These are phyloP conservation scores for Diplodia scrobiculata DNA, from an alignment of 2,329 filamentous ascomycete genomes.

Conservation along the genomic window DNA sequence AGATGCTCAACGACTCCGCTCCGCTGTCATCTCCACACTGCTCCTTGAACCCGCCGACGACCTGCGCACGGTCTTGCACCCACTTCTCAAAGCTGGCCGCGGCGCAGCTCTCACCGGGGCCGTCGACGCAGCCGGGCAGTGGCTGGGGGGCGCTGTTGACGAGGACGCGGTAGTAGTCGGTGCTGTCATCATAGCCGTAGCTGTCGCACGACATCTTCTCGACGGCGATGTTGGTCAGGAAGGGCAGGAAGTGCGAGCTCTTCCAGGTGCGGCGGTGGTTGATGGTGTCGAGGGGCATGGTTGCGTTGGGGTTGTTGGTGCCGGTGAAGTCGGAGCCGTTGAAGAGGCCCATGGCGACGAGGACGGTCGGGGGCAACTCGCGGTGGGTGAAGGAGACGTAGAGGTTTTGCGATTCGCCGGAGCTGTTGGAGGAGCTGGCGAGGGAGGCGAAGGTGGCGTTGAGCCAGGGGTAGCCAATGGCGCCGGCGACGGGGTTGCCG, in stretches of 20 bases:
- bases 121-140: constrained; percentile 52
- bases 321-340: constrained; percentile 64
- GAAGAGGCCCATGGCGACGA: constrained; percentile 69
- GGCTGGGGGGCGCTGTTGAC: constrained; percentile 57
- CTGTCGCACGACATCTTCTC: constrained; percentile 66
- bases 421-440: constrained; percentile 46
- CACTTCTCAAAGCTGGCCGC: constrained; percentile 49
- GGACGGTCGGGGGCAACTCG: constrained; percentile 66
- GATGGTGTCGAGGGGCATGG: constrained; percentile 64
- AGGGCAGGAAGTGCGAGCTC: constrained; percentile 64
- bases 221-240: constrained; percentile 66
- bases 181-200: constrained; percentile 53
- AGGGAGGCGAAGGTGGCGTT: constrained; percentile 60
- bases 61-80: constrained; percentile 47
- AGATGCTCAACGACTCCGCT: constrained; percentile 46
- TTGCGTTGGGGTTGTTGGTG: constrained; percentile 59
- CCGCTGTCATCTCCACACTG: constrained; percentile 50
- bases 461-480: constrained; percentile 67
- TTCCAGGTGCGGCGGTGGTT: constrained; percentile 67
- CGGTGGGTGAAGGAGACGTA: constrained; percentile 71
- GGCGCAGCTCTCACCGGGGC: constrained; percentile 56
- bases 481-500: constrained; percentile 59
- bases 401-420: constrained; percentile 55
- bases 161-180: constrained; percentile 56
- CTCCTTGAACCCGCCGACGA: constrained; percentile 50